A percentile compares a stretch with the other conserved stretches of the same genome.
Evolutionary conservation across 306 rosid genomes (phyloP).

Genomic region (Potentilla sterilis): DNA sequence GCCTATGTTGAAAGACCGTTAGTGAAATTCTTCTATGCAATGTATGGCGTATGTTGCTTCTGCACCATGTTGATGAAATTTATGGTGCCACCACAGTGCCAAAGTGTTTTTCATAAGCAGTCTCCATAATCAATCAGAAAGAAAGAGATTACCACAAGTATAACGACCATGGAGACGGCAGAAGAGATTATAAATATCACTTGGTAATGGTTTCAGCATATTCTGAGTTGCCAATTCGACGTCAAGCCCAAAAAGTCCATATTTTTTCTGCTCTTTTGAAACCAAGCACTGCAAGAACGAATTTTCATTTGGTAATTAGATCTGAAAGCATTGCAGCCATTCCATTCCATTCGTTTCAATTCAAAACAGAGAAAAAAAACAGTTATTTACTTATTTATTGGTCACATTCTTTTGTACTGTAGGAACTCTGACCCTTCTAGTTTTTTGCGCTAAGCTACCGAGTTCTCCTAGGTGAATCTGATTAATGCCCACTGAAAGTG

Average conservation of each 20-base stretch:
- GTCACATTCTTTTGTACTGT: neutral
- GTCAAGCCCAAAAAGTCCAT: constrained; percentile 24
- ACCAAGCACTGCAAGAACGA: neutral
- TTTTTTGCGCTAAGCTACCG: neutral
- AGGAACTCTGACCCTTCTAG: neutral
- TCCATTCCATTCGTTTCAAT: neutral
- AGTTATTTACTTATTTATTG: neutral
- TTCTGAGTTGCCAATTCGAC: constrained; percentile 60
- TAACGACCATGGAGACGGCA: constrained; percentile 48
- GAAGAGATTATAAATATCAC: constrained; percentile 46
- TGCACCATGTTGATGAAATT: neutral
- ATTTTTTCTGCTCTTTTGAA: neutral
- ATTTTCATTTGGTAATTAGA: neutral
- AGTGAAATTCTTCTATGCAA: neutral
- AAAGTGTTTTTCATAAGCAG: neutral
- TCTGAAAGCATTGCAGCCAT: neutral
- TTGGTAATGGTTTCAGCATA: constrained; percentile 64
- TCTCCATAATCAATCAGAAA: neutral
- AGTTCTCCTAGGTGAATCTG: neutral
- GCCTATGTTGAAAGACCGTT: no score
- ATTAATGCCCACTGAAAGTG: neutral
- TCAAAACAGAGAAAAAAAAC: neutral
- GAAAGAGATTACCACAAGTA: constrained; percentile 47
- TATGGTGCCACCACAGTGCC: neutral
- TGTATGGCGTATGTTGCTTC: neutral